Evolutionary conservation across 805 yeast species (phyloP), one percentile per base, ranked within the genome.

Genomic region (Hanseniaspora osmophila): DNA sequence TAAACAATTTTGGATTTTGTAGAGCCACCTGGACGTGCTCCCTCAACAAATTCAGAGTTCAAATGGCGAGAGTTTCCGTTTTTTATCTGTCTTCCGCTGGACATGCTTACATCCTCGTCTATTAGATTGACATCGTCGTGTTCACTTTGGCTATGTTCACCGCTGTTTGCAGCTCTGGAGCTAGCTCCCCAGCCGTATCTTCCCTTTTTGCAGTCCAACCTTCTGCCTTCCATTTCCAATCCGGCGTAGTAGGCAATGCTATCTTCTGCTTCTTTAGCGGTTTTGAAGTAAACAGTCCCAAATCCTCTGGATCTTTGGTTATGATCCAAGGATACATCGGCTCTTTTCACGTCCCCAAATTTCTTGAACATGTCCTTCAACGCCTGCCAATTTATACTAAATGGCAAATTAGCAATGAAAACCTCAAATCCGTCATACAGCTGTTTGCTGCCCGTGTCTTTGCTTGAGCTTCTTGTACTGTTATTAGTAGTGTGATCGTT

Each of bases 271-370:
- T 75, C 87, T 47, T 77, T 86, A 12, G 70, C 68, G 7, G 73
- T 72, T 45, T 69, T 73, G 58, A 78, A 87, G 18, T 77, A 72
- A 29, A 87, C 94, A 10, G 83, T 81, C 44, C 95, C 96, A 54
- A 75, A 80, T 2, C 96, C 96, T 62, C 80, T 75, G 6, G 95
- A 84, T 54, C 82, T 77, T 22, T 95, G 94, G 52, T 74, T 69
- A 37, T 66, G 69, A 53, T 77, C 82, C 43, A 67, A 60, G 58
- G 75, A 75, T 17, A 88, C 78, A 59, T 86, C 95, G 1, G 95
- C 95, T 45, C 92, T 77, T 18, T 73, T 67, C n/a, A 88, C 84
- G 44, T 68, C 73, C 30, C 96, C 96, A 49, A 75, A 79, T 41
- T 71, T 73, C 53, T 83, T 73, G 73, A 88, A 84, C 55, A 87